These are phyloP conservation scores for Apiotrichum mycotoxinovorans DNA, from an alignment of 1,284 basidiomycete genomes.

Conservation along the genomic window DNA sequence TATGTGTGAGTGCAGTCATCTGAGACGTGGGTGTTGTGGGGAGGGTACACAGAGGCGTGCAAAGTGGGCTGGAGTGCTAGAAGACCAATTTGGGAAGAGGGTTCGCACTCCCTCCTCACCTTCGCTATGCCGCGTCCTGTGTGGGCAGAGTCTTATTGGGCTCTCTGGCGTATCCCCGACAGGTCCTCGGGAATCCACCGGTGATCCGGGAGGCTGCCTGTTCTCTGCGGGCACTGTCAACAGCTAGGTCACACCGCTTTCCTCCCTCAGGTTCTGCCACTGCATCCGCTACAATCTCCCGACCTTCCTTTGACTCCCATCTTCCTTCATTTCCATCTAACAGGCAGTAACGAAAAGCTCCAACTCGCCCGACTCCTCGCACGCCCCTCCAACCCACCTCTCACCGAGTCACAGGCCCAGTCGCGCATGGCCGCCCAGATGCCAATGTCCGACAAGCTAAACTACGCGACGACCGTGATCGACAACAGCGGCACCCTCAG, in stretches of 20 bases:
- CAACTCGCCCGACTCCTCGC: slow-evolving; percentile 75
- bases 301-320: neutral
- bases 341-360: slow-evolving; percentile 54
- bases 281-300: neutral
- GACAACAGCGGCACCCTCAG: slow-evolving; percentile 77
- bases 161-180: no score
- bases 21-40: no score
- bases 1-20: slow-evolving; percentile 53
- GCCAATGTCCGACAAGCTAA: slow-evolving; percentile 71
- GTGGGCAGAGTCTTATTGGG: neutral
- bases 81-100: no score
- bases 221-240: no score
- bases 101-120: no score
- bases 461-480: slow-evolving; percentile 78
- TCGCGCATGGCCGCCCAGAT: slow-evolving; percentile 76
- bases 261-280: neutral
- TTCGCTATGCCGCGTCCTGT: no score
- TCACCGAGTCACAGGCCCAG: slow-evolving; percentile 57
- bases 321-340: slow-evolving; percentile 54
- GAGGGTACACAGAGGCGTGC: no score
- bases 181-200: no score
- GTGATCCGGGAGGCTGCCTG: no score
- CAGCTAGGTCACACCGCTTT: no score
- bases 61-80: no score
- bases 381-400: slow-evolving; percentile 60